A percentile compares a stretch with the other conserved stretches of the same genome.
phyloP scores from a whole-genome alignment of 345 rosid genomes.

The Eucalyptus grandis region DNA sequence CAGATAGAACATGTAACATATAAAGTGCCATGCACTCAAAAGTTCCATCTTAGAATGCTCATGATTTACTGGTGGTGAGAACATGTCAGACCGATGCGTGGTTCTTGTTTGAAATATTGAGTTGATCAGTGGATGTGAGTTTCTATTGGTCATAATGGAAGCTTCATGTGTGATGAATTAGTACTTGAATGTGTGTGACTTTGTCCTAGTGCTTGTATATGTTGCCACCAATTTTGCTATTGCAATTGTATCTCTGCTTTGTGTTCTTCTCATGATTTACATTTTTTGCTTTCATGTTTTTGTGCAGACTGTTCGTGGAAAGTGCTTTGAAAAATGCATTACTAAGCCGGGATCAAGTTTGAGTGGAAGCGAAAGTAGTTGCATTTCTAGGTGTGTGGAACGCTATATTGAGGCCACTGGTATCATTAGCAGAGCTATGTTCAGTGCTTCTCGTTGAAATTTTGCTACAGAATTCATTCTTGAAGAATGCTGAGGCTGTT shows the following conservation, averaged over 20 bases:
- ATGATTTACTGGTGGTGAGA: not conserved
- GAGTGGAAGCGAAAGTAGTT: constrained; percentile 87
- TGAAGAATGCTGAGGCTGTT: not conserved
- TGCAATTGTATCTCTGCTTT: not conserved
- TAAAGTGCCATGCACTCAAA: not conserved
- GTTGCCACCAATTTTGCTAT: not conserved
- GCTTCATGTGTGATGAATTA: not conserved
- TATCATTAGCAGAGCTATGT: constrained; percentile 59
- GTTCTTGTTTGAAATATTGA: not conserved
- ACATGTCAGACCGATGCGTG: not conserved
- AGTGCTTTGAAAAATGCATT: constrained; percentile 86
- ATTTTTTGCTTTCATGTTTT: not conserved
- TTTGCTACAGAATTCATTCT: not conserved
- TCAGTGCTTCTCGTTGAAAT: constrained; percentile 31
- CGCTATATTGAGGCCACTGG: constrained; percentile 96
- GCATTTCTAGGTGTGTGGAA: constrained; percentile 92
- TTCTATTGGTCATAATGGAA: not conserved
- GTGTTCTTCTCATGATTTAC: not conserved
- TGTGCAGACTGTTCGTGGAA: constrained; percentile 60
- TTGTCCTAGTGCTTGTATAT: not conserved
- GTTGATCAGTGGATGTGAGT: not conserved
- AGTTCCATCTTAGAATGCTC: not conserved
- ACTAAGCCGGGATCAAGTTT: constrained; percentile 90
- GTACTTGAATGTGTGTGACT: not conserved
- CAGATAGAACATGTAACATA: not conserved